Evolutionary conservation across 495 filamentous ascomycete genomes (phyloP).

Genomic region (Lindgomyces ingoldianus): DNA sequence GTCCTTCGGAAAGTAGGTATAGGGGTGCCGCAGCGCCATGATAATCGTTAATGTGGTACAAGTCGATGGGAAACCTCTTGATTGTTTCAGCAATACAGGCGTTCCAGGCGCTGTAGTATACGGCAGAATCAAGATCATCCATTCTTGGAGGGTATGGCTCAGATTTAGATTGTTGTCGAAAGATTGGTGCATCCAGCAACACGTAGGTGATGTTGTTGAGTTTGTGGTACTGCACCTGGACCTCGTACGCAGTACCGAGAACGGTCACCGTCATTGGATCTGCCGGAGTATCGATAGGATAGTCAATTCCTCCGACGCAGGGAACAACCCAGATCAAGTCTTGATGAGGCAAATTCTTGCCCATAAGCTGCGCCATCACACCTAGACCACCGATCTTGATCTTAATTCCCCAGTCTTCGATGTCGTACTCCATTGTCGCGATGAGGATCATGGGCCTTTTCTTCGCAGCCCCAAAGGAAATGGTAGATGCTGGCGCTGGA

Average conservation of each 20-base stretch:
- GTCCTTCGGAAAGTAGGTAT: slow-evolving; percentile 63
- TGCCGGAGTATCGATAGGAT: slow-evolving; percentile 60
- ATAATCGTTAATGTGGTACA: slow-evolving; percentile 83
- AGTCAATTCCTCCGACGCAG: slow-evolving; percentile 67
- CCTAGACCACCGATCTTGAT: slow-evolving; percentile 74
- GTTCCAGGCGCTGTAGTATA: slow-evolving; percentile 77
- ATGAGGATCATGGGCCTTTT: slow-evolving; percentile 60
- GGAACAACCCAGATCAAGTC: slow-evolving; percentile 77
- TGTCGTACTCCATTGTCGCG: slow-evolving; percentile 73
- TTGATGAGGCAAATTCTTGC: slow-evolving; percentile 65
- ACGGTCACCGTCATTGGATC: slow-evolving; percentile 67
- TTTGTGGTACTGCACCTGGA: slow-evolving; percentile 66
- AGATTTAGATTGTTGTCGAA: slow-evolving; percentile 65
- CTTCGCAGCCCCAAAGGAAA: not conserved
- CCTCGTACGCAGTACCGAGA: slow-evolving; percentile 62
- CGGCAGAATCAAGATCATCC: slow-evolving; percentile 71
- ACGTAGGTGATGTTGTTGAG: slow-evolving; percentile 72
- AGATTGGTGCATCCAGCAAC: slow-evolving; percentile 68
- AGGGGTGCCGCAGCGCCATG: slow-evolving; percentile 73
- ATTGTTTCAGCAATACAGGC: slow-evolving; percentile 67
- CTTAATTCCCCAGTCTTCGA: slow-evolving; percentile 71
- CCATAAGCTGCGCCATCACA: slow-evolving; percentile 69
- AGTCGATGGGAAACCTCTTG: slow-evolving; percentile 60
- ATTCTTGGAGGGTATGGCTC: slow-evolving; percentile 73
- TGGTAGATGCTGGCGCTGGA: not conserved